phyloP scores from a whole-genome alignment of 306 rosid species.

The Citrullus mucosospermus region DNA sequence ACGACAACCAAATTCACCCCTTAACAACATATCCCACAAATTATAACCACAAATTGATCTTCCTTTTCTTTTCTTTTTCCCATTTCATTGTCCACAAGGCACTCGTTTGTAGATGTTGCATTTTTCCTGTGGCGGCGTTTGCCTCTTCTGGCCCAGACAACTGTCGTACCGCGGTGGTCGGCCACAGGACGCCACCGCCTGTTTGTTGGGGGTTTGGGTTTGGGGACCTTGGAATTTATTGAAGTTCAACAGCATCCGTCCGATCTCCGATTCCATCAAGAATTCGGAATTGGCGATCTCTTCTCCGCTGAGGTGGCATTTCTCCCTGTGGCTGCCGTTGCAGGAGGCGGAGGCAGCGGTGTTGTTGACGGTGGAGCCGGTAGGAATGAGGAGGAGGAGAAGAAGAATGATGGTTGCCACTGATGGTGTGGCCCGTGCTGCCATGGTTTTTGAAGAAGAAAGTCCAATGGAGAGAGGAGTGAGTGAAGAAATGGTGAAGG shows the following conservation, averaged over 20 bases:
- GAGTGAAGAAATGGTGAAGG: background rate
- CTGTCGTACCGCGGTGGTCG: background rate
- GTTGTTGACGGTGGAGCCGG: background rate
- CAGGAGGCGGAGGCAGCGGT: background rate
- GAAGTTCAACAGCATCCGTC: background rate
- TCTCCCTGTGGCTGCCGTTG: background rate
- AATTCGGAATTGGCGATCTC: background rate
- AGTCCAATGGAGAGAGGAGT: background rate
- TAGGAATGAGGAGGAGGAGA: background rate
- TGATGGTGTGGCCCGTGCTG: background rate
- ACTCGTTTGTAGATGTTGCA: background rate
- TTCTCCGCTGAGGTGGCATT: background rate
- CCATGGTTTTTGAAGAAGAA: background rate
- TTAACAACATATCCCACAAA: background rate
- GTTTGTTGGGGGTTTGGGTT: background rate
- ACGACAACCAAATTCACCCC: no score
- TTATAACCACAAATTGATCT: background rate
- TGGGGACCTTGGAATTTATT: accelerated
- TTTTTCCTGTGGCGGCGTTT: no score
- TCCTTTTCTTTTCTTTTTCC: background rate
- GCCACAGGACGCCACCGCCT: background rate
- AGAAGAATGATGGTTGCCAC: background rate
- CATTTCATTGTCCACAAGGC: background rate
- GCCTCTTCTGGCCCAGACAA: background rate
- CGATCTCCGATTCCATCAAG: background rate